phyloP scores from a whole-genome alignment of 345 rosid species.

The Atalantia buxifolia region DNA sequence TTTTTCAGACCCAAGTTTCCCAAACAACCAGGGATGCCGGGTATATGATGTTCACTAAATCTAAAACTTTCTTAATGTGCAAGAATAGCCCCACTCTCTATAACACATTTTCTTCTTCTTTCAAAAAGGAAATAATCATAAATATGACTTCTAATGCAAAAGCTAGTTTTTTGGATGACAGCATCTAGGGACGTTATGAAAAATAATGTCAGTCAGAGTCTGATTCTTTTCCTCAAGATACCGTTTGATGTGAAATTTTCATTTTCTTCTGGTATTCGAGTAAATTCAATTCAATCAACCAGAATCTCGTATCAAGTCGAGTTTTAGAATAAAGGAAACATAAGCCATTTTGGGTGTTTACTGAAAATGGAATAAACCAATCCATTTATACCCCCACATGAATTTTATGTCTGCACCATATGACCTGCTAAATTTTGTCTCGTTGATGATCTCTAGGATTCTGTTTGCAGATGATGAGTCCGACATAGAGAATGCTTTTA shows the following conservation, averaged over 20 bases:
- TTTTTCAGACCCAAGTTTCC: slow-evolving; percentile 91
- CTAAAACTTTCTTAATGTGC: background rate
- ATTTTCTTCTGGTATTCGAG: background rate
- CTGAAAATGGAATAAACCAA: background rate
- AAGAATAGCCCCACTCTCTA: background rate
- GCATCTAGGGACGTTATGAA: background rate
- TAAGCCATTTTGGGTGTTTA: background rate
- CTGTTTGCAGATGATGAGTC: slow-evolving; percentile 72
- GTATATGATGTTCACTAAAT: slow-evolving; percentile 26
- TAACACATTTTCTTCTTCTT: no score
- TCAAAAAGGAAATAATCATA: background rate
- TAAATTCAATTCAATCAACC: background rate
- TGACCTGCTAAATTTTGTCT: background rate
- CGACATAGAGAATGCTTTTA: slow-evolving; percentile 83
- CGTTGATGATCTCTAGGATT: slow-evolving; percentile 18
- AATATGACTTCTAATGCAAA: background rate
- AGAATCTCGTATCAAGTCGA: background rate
- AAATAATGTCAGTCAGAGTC: background rate
- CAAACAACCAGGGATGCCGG: slow-evolving; percentile 85
- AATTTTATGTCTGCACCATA: background rate
- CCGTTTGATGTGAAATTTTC: background rate
- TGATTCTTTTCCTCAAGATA: background rate
- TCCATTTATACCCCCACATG: background rate
- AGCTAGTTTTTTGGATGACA: background rate
- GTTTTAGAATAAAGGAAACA: background rate